Conservation (phyloP, 257 asterid species). For the Przewalskia tangutica region DNA sequence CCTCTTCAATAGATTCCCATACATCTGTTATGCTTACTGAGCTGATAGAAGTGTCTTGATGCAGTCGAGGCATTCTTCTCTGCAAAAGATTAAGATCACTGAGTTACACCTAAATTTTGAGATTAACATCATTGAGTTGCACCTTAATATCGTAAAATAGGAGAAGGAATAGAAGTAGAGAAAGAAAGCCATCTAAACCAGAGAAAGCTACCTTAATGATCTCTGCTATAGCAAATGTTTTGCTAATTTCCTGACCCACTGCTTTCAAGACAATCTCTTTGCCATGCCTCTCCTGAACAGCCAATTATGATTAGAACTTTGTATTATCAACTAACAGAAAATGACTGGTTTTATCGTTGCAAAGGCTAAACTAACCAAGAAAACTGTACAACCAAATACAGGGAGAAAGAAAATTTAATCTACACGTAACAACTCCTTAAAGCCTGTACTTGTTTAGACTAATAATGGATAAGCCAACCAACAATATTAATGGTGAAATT, state of each 20-base stretch:
- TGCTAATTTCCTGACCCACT: conserved; percentile 92
- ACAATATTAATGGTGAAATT: neutral
- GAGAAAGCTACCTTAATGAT: conserved; percentile 51
- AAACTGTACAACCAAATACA: neutral
- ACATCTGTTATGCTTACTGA: conserved; percentile 84
- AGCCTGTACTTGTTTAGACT: neutral
- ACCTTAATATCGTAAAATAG: neutral
- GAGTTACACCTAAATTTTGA: neutral
- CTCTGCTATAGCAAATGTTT: conserved; percentile 75
- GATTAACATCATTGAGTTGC: conserved; percentile 4
- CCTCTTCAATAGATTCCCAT: conserved; percentile 97
- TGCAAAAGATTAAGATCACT: conserved; percentile 19
- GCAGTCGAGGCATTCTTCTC: conserved; percentile 71
- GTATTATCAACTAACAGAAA: neutral
- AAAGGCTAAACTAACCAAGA: neutral
- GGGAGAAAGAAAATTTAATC: neutral
- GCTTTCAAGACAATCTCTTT: conserved; percentile 83
- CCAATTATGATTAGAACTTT: neutral
- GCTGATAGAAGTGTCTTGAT: conserved; percentile 81
- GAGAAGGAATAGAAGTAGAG: neutral
- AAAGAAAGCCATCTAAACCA: neutral
- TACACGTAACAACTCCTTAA: neutral
- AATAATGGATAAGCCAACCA: neutral
- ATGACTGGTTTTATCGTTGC: too few relatives aligned
- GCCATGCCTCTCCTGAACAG: conserved; percentile 56